phyloP scores from a whole-genome alignment of 495 filamentous ascomycete species.

The Glonium stellatum region DNA sequence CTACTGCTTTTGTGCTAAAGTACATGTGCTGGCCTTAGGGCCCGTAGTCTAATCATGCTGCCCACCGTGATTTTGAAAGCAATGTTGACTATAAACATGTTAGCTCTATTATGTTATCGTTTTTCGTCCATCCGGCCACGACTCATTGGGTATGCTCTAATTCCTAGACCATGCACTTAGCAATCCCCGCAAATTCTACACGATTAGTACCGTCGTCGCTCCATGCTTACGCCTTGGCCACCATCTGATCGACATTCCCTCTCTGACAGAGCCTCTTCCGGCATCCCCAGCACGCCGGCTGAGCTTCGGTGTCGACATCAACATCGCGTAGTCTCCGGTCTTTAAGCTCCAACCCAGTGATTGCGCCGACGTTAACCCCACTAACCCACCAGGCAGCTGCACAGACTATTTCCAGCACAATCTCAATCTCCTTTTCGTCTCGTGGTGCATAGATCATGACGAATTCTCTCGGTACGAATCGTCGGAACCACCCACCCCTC shows the following conservation, averaged over 20 bases:
- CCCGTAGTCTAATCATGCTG: no score
- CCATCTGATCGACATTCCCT: constrained; percentile 1
- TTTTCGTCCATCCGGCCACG: no score
- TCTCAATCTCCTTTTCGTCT: constrained; percentile 57
- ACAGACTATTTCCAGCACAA: constrained; percentile 62
- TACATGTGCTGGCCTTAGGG: no score
- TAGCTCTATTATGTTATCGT: no score
- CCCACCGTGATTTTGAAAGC: no score
- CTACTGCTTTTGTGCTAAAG: no score
- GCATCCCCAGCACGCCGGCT: constrained; percentile 6
- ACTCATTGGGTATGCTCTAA: not conserved
- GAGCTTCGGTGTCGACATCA: not conserved
- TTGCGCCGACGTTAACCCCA: constrained; percentile 29
- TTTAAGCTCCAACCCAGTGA: not conserved
- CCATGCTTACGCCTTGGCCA: not conserved
- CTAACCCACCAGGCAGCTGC: constrained; percentile 60
- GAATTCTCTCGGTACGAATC: constrained; percentile 61
- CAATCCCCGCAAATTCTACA: not conserved
- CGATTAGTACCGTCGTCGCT: not conserved
- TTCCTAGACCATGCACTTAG: not conserved
- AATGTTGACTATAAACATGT: no score
- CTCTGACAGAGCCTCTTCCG: constrained; percentile 7
- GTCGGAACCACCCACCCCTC: constrained; percentile 47
- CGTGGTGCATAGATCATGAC: constrained; percentile 80
- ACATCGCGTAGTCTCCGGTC: not conserved